These are phyloP conservation scores for Sutorius eximius DNA, from an alignment of 1,284 basidiomycete genomes.

Conservation along the genomic window DNA sequence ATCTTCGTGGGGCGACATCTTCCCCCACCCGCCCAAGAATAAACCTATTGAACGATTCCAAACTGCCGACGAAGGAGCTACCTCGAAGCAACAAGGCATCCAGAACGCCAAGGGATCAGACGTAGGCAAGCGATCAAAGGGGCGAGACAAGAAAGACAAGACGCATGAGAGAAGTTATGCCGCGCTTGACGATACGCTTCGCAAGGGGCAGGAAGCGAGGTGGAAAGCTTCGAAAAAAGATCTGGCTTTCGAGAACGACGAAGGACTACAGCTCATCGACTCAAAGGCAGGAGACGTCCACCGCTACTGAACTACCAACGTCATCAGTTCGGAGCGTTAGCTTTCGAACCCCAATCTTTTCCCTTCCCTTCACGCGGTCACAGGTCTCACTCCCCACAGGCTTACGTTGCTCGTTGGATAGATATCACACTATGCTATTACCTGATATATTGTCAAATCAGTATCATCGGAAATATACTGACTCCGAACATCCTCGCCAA, in stretches of 20 bases:
- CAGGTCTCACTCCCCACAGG: not conserved
- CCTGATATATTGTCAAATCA: conserved; percentile 1
- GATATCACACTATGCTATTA: not conserved
- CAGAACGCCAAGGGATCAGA: conserved; percentile 43
- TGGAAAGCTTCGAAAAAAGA: conserved; percentile 36
- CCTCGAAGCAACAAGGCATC: not conserved
- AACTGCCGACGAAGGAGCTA: conserved; percentile 35
- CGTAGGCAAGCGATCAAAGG: conserved; percentile 55
- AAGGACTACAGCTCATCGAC: conserved; percentile 10
- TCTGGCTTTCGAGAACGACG: conserved; percentile 3
- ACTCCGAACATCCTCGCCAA: not conserved
- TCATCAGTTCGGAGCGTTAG: not conserved
- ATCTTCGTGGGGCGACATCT: conserved; percentile 90
- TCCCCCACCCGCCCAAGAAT: conserved; percentile 85
- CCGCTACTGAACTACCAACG: conserved; percentile 5
- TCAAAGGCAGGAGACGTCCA: conserved; percentile 2
- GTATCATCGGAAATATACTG: not conserved
- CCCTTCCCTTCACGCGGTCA: not conserved
- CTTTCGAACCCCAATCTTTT: not conserved
- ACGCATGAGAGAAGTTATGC: conserved; percentile 40
- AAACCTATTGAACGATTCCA: conserved; percentile 62
- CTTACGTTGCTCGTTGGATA: not conserved
- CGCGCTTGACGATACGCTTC: conserved; percentile 24
- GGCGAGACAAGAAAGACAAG: conserved; percentile 32
- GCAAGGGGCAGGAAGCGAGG: conserved; percentile 40